phyloP scores from a whole-genome alignment of 225 moss, liverwort and hornwort species.

The Thuidium tamariscinum region DNA sequence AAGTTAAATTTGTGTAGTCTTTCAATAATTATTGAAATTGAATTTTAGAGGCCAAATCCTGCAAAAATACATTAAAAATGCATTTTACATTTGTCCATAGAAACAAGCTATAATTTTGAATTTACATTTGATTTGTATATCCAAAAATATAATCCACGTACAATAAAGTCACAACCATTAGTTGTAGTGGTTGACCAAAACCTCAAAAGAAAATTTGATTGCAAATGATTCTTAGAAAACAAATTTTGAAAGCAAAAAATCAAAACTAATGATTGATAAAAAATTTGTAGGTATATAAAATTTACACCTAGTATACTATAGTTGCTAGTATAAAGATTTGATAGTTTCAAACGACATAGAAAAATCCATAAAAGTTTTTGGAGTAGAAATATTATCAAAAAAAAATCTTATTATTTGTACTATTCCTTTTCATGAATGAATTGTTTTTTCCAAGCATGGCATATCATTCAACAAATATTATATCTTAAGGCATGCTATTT shows the following conservation, averaged over 20 bases:
- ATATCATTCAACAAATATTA: too few relatives aligned
- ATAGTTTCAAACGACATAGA: background rate
- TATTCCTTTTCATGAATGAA: background rate
- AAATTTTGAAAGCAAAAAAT: background rate
- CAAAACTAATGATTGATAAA: background rate
- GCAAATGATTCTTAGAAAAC: background rate
- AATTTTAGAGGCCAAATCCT: too few relatives aligned
- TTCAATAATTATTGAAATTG: background rate
- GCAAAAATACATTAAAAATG: background rate
- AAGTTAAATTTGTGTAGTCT: background rate
- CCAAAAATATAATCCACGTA: background rate
- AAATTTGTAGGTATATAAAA: background rate
- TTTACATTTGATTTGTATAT: background rate
- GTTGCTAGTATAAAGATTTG: background rate
- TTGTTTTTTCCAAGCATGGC: background rate
- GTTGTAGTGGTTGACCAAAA: fast-evolving
- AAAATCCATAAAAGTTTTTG: background rate
- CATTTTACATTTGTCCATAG: fast-evolving
- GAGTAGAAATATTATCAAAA: too few relatives aligned
- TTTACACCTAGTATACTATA: background rate
- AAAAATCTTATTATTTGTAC: background rate
- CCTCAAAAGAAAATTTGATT: background rate
- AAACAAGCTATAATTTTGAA: background rate
- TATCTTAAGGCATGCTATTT: too few relatives aligned
- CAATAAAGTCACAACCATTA: background rate